phyloP scores from a whole-genome alignment of 768 basidiomycete genomes.

The Lentinula guzmanii region DNA sequence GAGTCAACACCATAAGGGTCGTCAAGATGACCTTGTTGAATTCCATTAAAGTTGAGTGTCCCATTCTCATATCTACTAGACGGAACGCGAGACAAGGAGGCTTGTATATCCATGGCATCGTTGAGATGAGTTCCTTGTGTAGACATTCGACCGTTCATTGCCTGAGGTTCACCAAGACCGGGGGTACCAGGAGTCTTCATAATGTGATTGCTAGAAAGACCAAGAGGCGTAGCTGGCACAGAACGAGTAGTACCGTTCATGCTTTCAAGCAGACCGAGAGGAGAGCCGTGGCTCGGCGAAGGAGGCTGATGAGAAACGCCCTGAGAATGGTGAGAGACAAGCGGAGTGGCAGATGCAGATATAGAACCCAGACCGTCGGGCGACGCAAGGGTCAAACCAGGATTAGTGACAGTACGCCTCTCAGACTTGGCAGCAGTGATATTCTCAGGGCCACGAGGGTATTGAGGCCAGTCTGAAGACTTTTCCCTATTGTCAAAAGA shows the following conservation, averaged over 20 bases:
- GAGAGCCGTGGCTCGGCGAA: constrained; percentile 68
- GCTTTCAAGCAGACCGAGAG: constrained; percentile 57
- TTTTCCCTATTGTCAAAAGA: constrained; percentile 54
- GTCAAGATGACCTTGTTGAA: constrained; percentile 40
- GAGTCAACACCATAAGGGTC: constrained; percentile 53
- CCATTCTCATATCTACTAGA: constrained; percentile 52
- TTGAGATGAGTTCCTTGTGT: constrained; percentile 41
- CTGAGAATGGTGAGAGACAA: constrained; percentile 57
- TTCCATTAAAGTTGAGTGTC: constrained; percentile 48
- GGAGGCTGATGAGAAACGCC: constrained; percentile 38
- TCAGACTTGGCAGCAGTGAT: constrained; percentile 44
- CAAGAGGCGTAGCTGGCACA: constrained; percentile 77
- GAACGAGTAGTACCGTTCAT: constrained; percentile 64
- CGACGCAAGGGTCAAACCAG: constrained; percentile 54
- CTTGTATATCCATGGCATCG: constrained; percentile 56
- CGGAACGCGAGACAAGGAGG: constrained; percentile 66
- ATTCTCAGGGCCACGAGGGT: constrained; percentile 62
- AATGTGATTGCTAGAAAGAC: constrained; percentile 46
- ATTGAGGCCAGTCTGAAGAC: constrained; percentile 94
- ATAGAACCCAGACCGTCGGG: constrained; percentile 40
- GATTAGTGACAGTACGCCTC: constrained; percentile 71
- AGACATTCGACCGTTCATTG: constrained; percentile 56
- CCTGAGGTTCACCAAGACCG: constrained; percentile 47
- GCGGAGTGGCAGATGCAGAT: constrained; percentile 61
- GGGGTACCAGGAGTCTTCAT: constrained; percentile 69